These are phyloP conservation scores for Microdochium bolleyi DNA, from an alignment of 2,329 filamentous ascomycete genomes.

Conservation along the genomic window DNA sequence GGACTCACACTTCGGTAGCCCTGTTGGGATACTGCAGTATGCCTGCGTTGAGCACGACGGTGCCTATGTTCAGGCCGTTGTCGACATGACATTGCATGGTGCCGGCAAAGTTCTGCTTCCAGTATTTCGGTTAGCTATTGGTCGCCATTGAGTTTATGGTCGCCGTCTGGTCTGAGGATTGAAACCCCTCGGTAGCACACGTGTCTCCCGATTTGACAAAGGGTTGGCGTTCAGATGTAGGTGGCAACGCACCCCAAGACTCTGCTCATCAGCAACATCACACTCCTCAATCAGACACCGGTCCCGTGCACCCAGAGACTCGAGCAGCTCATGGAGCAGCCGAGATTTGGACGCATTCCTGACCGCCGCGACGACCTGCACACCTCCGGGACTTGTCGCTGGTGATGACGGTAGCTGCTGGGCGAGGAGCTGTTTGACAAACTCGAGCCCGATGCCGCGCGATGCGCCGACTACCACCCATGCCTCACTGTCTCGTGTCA, in stretches of 20 bases:
- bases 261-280: conserved; percentile 43
- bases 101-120: conserved; percentile 29
- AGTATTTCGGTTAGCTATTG: neutral
- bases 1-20: conserved; percentile 26
- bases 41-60: conserved; percentile 48
- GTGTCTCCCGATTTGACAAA: too few relatives aligned
- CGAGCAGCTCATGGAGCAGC: neutral
- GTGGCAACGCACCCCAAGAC: conserved; percentile 36
- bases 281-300: conserved; percentile 22
- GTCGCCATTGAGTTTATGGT: too few relatives aligned
- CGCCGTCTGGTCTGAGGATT: too few relatives aligned
- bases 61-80: conserved; percentile 34
- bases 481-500: neutral
- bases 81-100: conserved; percentile 28
- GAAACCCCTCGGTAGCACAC: neutral
- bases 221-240: conserved; percentile 9
- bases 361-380: conserved; percentile 35
- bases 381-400: neutral
- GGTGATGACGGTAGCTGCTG: neutral
- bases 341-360: neutral
- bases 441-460: neutral
- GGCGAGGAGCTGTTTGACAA: neutral
- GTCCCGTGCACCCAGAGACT: neutral
- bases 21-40: conserved; percentile 44
- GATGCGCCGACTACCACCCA: neutral